phyloP scores from a whole-genome alignment of 2,329 filamentous ascomycete genomes.

The Podosphaera aphanis region DNA sequence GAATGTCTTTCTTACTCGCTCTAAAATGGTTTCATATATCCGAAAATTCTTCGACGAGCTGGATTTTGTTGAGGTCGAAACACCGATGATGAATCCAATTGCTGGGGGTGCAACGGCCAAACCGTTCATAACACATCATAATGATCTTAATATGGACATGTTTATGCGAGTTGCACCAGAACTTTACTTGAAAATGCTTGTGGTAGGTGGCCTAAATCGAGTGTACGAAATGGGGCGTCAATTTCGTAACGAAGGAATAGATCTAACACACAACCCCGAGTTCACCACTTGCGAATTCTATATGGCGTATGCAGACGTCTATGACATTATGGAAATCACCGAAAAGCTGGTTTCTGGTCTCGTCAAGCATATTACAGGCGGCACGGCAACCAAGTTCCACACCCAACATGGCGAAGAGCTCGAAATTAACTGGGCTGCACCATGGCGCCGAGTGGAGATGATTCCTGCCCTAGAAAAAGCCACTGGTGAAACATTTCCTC shows the following conservation, averaged over 20 bases:
- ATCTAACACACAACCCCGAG: slow-evolving; percentile 91
- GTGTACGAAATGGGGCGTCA: slow-evolving; percentile 92
- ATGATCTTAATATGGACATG: slow-evolving; percentile 83
- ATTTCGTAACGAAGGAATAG: slow-evolving; percentile 83
- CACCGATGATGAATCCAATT: slow-evolving; percentile 90
- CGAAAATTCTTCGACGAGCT: slow-evolving; percentile 67
- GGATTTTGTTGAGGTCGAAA: slow-evolving; percentile 86
- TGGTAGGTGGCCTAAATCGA: slow-evolving; percentile 80
- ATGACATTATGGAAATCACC: slow-evolving; percentile 75
- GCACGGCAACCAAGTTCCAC: slow-evolving; percentile 66
- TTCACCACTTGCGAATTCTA: slow-evolving; percentile 98
- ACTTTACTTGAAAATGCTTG: slow-evolving; percentile 82
- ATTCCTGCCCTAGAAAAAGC: slow-evolving; percentile 78
- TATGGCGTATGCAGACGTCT: slow-evolving; percentile 74
- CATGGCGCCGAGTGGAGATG: slow-evolving; percentile 90
- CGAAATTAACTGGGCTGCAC: slow-evolving; percentile 85
- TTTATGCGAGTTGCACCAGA: slow-evolving; percentile 91
- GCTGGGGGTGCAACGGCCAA: slow-evolving; percentile 87
- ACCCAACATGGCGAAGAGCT: slow-evolving; percentile 70
- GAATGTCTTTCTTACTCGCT: slow-evolving; percentile 61
- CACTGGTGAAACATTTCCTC: slow-evolving; percentile 80
- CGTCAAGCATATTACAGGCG: slow-evolving; percentile 70
- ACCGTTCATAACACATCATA: slow-evolving; percentile 89
- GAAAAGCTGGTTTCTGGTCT: slow-evolving; percentile 81
- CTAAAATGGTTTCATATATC: slow-evolving; percentile 74